Evolutionary conservation across 352 stramenopile genomes (phyloP), one percentile per base, ranked within the genome.

Genomic region (Phytophthora tentaculata): DNA sequence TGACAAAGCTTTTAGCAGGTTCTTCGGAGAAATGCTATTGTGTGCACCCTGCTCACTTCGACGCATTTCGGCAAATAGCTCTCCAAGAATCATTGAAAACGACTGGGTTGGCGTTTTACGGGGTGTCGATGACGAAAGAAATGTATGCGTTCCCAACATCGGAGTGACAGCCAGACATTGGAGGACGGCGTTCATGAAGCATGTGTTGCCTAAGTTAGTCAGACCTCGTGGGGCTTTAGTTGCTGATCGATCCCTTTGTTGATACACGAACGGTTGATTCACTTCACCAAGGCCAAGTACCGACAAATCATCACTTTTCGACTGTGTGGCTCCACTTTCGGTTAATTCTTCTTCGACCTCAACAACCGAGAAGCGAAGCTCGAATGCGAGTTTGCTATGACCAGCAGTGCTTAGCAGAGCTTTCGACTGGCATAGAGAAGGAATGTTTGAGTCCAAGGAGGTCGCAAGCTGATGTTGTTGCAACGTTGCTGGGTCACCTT

Each of bases 161-260:
- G 88, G 82, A 0, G 96, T 99, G 58, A 97, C 86, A 2, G 76
- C 84, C n/a, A 99, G 67, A 67, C 96, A 99, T 63, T 94, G 84
- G 4, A 94, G 56, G n/a, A 85, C 80, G 14, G 79, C 79, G 67
- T 92, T 94, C 84, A 94, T 93, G 64, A 92, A 94, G 67, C 86
- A 94, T 14, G 86, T 92, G 44, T 94, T 94, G 26, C 84, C 86
- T 5, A 94, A 58, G 52, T 92, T 94, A 8, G 57, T 44, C 8
- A 94, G 62, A 22, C 84, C 86, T 22, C 45, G 54, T 12, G 64
- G 56, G 13, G 8, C n/a, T 16, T 37, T 5, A 12, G 12, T 14
- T 13, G 14, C 6, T 17, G n/a, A 24, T 8, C 8, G 26, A 16
- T 7, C 28, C 17, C 24, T 12, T 56, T 24, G 39, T 20, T 56